Evolutionary conservation across 108 stramenopile species (phyloP), one percentile per base, ranked within the genome.

Genomic region (Nitzschia putrida): DNA sequence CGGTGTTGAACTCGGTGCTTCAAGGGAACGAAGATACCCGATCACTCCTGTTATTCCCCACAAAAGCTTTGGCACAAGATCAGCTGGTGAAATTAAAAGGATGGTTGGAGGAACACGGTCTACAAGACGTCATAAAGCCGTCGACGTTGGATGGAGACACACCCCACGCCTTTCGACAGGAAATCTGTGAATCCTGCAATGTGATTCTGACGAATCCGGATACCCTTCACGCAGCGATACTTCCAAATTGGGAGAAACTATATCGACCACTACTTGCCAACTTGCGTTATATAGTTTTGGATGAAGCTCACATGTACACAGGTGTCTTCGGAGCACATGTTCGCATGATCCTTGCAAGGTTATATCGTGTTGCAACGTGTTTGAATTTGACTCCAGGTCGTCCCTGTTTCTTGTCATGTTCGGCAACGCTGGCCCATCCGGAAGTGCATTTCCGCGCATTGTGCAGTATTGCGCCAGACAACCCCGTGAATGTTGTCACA

Each of bases 21-120:
- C n/a, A 56, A 57, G 77, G 77, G 2, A 59, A 67, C 74, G 29
- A 34, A 34, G 29, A 4, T 4, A 34, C 29, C 29, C 56, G 68
- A 9, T 80, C 94, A 2, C 53, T 99, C 20, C 77, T 96, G 20
- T 61, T 99, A 11, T 99, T 97, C 69, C 98, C 98, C 0, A 99
- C 98, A 24, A 99, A 99, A 66, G 97, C 98, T 10, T 69, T 99
- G 53, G 98, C 98, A 11, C 96, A 99, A 75, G 98, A 99, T 83
- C 98, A 99, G 82, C 64, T 94, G 18, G 79, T 87, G 16, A 87
- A 94, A 66, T 68, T 96, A 16, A 38, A 66, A 55, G 51, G 66
- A 25, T 64, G 88, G 29, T 40, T 92, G 9, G 50, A 80, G 41
- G 57, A 66, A 43, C 57, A 66, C 5, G 41, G 41, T 14, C 73